Conservation (phyloP, 2,329 filamentous ascomycete genomes). For the Exophiala viscosa region DNA sequence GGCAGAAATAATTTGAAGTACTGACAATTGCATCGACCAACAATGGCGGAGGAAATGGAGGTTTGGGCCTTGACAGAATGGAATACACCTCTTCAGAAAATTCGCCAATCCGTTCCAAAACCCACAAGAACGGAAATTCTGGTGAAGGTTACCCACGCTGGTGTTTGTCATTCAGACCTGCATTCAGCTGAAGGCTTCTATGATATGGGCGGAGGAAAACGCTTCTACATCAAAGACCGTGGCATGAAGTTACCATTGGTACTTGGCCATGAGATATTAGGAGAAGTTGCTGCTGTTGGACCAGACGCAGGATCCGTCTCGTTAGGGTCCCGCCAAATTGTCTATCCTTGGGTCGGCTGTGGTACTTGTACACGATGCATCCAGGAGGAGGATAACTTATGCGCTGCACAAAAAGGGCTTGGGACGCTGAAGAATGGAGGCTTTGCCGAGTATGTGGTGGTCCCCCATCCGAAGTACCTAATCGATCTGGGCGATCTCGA, state of each 20-base stretch:
- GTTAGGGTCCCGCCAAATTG: conserved; percentile 4
- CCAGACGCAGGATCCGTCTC: conserved; percentile 3
- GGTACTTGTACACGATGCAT: conserved; percentile 9
- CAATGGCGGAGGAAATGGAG: conserved; percentile 7
- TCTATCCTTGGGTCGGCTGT: conserved; percentile 17
- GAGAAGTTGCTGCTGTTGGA: conserved; percentile 43
- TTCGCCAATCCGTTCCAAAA: neutral
- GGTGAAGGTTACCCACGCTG: conserved; percentile 61
- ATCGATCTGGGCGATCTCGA: conserved; percentile 34
- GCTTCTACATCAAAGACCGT: conserved; percentile 29
- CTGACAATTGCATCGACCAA: too few relatives aligned
- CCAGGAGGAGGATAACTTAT: conserved; percentile 59
- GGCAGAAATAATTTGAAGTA: too few relatives aligned
- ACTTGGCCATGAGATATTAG: conserved; percentile 62
- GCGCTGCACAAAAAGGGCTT: conserved; percentile 64
- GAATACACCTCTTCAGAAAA: conserved; percentile 16
- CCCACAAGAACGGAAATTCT: conserved; percentile 57
- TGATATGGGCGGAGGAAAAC: conserved; percentile 29
- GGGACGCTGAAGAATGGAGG: conserved; percentile 46
- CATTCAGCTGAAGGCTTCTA: conserved; percentile 51
- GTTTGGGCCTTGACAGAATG: conserved; percentile 10
- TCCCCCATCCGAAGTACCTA: conserved; percentile 18
- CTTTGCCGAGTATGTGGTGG: conserved; percentile 17
- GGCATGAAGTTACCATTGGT: conserved; percentile 40
- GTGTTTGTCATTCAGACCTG: conserved; percentile 62